Evolutionary conservation across 805 yeast genomes (phyloP), one percentile per base, ranked within the genome.

Genomic region (Candida sonorensis): DNA sequence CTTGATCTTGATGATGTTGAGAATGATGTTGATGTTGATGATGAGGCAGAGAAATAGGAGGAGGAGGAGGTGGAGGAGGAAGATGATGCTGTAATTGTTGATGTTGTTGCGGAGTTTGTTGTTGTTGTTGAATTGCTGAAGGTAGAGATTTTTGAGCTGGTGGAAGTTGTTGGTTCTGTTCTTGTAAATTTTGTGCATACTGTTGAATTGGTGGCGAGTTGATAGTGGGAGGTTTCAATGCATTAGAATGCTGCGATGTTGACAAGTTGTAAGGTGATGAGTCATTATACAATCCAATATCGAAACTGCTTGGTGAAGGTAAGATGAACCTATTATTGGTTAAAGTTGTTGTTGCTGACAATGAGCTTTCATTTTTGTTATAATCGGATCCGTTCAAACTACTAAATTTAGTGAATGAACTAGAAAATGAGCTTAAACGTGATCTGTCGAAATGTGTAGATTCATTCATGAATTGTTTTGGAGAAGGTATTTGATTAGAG

Each of bases 151-250:
- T 10, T 22, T 22, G 24, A 8, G 8, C 19, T 26, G 23, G 8
- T 13, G 16, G 23, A 10, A 23, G 19, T 13, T 23, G 27, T 22
- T 39, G 44, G 14, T 18, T 12, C 16, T 22, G 34, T 15, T 24
- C 32, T 21, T 36, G 30, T 22, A 39, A 30, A 7, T 43, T 31
- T 17, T 36, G 40, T 25, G 46, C 32, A 11, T 48, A 41, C 21
- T 48, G 37, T 16, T 18, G 41, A n/a, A n/a, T n/a, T n/a, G n/a
- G n/a, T n/a, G n/a, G n/a, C n/a, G n/a, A n/a, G n/a, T n/a, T n/a
- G n/a, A n/a, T n/a, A n/a, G n/a, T n/a, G n/a, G n/a, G n/a, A n/a
- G n/a, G n/a, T n/a, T n/a, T n/a, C n/a, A n/a, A n/a, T n/a, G n/a
- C n/a, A n/a, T n/a, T n/a, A n/a, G n/a, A n/a, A n/a, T n/a, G n/a